These are phyloP conservation scores for Pseudopyrenochaeta lycopersici DNA, from an alignment of 2,329 filamentous ascomycete genomes.

Conservation along the genomic window DNA sequence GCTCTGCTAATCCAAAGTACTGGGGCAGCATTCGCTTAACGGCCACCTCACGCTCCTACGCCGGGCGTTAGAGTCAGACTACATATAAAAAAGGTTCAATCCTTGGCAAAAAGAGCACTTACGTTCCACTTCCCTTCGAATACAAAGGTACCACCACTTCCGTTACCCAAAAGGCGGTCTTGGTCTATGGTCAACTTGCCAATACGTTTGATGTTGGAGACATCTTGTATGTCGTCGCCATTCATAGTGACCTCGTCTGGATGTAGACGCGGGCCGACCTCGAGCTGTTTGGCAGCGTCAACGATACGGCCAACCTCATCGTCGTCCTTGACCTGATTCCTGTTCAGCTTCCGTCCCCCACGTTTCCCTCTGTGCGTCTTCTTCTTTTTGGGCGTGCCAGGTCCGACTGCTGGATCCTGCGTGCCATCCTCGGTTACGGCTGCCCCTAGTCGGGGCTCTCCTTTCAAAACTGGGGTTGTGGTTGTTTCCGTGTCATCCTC, in stretches of 20 bases:
- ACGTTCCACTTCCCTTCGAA: constrained; percentile 90
- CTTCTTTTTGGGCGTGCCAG: constrained; percentile 55
- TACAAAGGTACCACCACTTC: constrained; percentile 96
- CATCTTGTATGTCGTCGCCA: constrained; percentile 56
- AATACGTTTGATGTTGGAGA: constrained; percentile 63
- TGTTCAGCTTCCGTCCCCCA: constrained; percentile 57
- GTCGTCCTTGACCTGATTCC: constrained; percentile 48
- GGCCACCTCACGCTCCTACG: constrained; percentile 80
- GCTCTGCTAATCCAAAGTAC: constrained; percentile 93
- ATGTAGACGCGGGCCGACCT: constrained; percentile 42
- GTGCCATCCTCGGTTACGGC: constrained; percentile 25
- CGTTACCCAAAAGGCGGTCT: constrained; percentile 71
- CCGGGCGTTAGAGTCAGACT: constrained; percentile 15
- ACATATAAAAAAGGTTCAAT: neutral
- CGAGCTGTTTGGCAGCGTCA: constrained; percentile 51
- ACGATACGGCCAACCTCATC: constrained; percentile 50
- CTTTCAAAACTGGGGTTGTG: constrained; percentile 8
- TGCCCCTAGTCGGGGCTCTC: constrained; percentile 11
- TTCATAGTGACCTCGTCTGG: constrained; percentile 52
- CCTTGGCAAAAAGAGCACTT: constrained; percentile 22
- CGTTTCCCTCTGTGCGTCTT: constrained; percentile 60
- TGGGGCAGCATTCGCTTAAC: constrained; percentile 97
- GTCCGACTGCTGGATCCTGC: constrained; percentile 30
- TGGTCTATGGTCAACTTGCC: constrained; percentile 69
- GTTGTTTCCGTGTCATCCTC: constrained; percentile 21